phyloP scores from a whole-genome alignment of 352 stramenopile species.

The Globisporangium uncinulatum region DNA sequence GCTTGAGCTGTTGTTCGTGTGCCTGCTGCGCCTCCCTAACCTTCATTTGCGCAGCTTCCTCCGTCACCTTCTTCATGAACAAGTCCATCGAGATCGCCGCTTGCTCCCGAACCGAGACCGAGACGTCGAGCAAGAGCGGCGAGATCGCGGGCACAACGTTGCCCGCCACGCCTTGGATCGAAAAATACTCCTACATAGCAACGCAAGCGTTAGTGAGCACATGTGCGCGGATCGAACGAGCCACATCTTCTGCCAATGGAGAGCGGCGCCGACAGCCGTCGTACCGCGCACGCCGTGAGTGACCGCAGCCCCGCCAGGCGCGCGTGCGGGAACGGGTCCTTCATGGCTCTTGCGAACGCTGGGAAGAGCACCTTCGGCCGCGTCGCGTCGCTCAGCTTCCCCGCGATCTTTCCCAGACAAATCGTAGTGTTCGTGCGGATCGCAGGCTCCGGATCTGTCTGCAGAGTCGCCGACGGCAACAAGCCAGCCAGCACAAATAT shows the following conservation, averaged over 20 bases:
- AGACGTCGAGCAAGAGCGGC: slow-evolving; percentile 75
- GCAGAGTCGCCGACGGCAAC: neutral
- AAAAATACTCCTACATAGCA: slow-evolving; percentile 57
- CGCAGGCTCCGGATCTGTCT: slow-evolving; percentile 85
- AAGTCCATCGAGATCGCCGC: slow-evolving; percentile 64
- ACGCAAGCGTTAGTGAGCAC: neutral
- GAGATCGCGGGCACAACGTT: slow-evolving; percentile 75
- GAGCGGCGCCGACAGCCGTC: neutral
- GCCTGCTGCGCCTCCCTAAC: slow-evolving; percentile 61
- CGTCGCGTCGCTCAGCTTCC: slow-evolving; percentile 82
- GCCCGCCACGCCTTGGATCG: slow-evolving; percentile 54
- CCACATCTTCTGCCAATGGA: neutral
- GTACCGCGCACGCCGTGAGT: slow-evolving; percentile 71
- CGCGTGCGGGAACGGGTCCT: slow-evolving; percentile 87
- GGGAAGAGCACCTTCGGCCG: slow-evolving; percentile 87
- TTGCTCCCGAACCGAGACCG: slow-evolving; percentile 71
- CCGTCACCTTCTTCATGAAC: slow-evolving; percentile 80
- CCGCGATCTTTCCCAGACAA: slow-evolving; percentile 86
- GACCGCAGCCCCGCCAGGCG: slow-evolving; percentile 81
- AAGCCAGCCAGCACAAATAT: neutral
- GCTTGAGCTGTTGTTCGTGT: slow-evolving; percentile 53
- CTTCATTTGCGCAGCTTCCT: slow-evolving; percentile 78
- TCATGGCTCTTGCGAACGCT: slow-evolving; percentile 77
- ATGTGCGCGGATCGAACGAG: neutral
- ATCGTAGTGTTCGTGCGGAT: slow-evolving; percentile 94